Base-by-base conservation (phyloP, 306 rosid species). In the Castanopsis chinensis region DNA sequence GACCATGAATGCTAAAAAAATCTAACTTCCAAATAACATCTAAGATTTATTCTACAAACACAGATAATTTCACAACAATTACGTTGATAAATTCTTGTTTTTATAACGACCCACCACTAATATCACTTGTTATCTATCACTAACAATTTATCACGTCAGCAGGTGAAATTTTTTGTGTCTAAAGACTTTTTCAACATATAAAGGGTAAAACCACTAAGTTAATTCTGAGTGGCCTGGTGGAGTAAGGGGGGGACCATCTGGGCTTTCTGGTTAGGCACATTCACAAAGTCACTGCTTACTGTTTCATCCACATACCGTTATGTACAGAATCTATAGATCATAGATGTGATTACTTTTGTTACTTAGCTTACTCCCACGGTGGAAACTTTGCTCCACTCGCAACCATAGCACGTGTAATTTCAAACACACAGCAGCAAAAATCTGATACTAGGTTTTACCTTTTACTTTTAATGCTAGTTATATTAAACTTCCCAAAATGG, bases 21-120 rank as follows among this genome's bases (percentile, higher is more conserved):
- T 56, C 4, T 6, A 1, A 17, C 10, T 56, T 56, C 25, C 25
- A 56, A 56, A n/a, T 19, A 20, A 57, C 43, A 57, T 20, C 5
- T 19, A 37, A 37, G 10, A 37, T 37, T 37, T 3, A 37, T 37
- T 10, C 0, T 37, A 7, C 10, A 37, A 6, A 2, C 3, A 41
- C 3, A 8, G 8, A 41, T 41, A 41, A 8, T 41, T 41, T 41
- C 45, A 41, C 1, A 41, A 8, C 8, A 41, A 41, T 41, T 41
- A 41, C 3, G 45, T 8, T 41, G 0, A 0, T 37, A 37, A 37
- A 37, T 37, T 37, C 12, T 8, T 0, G 8, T 41, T 41, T 0
- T 41, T 41, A 41, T 41, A 41, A 7, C 1, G 8, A 8, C 0
- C 0, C 1, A 41, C 0, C 3, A 37, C 11, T 37, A 37, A 7